Conservation (phyloP, 2,329 filamentous ascomycete species). For the Trichoderma gracile region DNA sequence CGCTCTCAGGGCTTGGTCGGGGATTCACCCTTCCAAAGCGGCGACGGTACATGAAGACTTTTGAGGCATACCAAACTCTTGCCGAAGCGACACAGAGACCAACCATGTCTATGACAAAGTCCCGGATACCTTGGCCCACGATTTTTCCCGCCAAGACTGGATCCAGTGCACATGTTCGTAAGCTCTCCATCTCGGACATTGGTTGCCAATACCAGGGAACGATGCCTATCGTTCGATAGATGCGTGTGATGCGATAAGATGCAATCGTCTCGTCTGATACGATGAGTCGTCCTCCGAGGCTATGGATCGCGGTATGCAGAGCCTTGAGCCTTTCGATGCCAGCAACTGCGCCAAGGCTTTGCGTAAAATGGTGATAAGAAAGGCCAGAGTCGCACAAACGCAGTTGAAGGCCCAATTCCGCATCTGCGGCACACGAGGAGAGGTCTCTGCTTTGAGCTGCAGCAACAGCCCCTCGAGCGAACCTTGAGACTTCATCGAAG, state of each 20-base stretch:
- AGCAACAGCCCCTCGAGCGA: conserved; percentile 25
- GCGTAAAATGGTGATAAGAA: conserved; percentile 21
- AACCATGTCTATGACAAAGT: conserved; percentile 27
- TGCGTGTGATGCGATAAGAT: conserved; percentile 29
- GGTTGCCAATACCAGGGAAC: conserved; percentile 34
- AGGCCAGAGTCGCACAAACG: conserved; percentile 32
- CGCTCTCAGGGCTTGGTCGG: not conserved
- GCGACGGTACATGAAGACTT: conserved; percentile 19
- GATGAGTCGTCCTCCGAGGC: conserved; percentile 28
- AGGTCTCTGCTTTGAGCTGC: no score
- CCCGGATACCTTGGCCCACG: conserved; percentile 21
- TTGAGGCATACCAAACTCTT: conserved; percentile 8
- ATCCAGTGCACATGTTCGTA: conserved; percentile 28
- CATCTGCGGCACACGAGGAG: not conserved
- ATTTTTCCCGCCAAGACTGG: conserved; percentile 26
- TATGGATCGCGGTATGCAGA: not conserved
- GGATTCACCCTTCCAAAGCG: conserved; percentile 25
- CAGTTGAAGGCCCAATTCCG: conserved; percentile 13
- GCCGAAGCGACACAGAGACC: conserved; percentile 27
- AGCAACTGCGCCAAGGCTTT: not conserved
- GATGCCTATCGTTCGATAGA: conserved; percentile 30
- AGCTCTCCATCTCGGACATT: conserved; percentile 26
- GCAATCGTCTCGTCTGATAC: conserved; percentile 13
- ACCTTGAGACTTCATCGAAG: conserved; percentile 34
- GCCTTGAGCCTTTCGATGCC: conserved; percentile 22